Conservation (phyloP, 768 basidiomycete genomes). For the Cyclocybe aegerita region DNA sequence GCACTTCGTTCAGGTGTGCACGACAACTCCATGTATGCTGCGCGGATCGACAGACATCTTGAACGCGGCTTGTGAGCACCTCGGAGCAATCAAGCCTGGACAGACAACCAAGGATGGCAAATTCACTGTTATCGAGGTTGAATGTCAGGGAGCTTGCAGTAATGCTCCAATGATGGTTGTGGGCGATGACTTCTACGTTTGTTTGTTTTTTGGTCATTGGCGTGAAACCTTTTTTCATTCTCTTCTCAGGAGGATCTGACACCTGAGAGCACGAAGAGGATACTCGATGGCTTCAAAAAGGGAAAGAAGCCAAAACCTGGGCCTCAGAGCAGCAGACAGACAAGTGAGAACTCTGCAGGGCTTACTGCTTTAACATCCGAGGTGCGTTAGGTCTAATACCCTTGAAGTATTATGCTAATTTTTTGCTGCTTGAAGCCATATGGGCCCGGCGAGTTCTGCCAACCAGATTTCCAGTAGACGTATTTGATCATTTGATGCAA, state of each 20-base stretch:
- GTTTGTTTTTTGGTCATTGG: constrained; percentile 22
- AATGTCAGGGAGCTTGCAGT: constrained; percentile 97
- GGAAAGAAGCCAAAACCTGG: constrained; percentile 92
- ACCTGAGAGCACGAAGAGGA: constrained; percentile 68
- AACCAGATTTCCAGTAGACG: constrained; percentile 77
- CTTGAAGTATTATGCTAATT: constrained; percentile 7
- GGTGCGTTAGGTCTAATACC: constrained; percentile 38
- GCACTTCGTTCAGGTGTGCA: constrained; percentile 97
- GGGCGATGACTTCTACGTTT: constrained; percentile 94
- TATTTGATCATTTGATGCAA: constrained; percentile 6
- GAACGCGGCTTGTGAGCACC: constrained; percentile 77
- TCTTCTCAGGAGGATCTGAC: constrained; percentile 77
- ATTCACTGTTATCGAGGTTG: constrained; percentile 97
- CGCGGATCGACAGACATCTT: constrained; percentile 89
- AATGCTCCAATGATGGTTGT: constrained; percentile 98
- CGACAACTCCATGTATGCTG: constrained; percentile 98
- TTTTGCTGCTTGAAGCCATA: constrained; percentile 63
- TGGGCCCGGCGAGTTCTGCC: constrained; percentile 89
- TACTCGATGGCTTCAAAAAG: constrained; percentile 76
- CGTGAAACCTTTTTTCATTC: constrained; percentile 8
- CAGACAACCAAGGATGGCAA: constrained; percentile 95
- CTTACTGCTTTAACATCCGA: constrained; percentile 77
- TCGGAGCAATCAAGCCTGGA: constrained; percentile 83
- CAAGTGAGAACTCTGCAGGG: constrained; percentile 92
- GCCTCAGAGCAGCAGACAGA: constrained; percentile 83